Evolutionary conservation across 768 basidiomycete species (phyloP).

Genomic region (Lactifluus rugatus): DNA sequence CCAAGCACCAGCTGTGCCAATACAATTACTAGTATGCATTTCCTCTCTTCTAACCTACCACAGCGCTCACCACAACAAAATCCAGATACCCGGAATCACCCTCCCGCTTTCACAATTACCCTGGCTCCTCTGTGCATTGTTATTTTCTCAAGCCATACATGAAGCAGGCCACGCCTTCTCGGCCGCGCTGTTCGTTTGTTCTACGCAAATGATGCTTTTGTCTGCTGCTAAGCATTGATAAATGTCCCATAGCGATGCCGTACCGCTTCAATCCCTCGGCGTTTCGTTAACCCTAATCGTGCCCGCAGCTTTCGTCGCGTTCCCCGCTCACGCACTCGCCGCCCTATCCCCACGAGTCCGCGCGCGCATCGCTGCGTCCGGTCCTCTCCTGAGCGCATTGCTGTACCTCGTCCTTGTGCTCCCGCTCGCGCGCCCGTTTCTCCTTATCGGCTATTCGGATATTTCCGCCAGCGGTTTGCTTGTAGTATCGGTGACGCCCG

Average conservation of each 20-base stretch:
- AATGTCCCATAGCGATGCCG: constrained; percentile 39
- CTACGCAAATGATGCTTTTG: neutral
- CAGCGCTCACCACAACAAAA: neutral
- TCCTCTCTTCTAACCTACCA: neutral
- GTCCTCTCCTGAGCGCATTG: constrained; percentile 69
- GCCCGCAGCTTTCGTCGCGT: constrained; percentile 67
- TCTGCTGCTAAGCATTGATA: neutral
- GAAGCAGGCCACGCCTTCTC: constrained; percentile 73
- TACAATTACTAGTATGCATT: constrained; percentile 16
- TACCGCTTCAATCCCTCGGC: constrained; percentile 55
- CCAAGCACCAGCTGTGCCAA: neutral
- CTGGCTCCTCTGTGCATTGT: constrained; percentile 50
- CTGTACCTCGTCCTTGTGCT: constrained; percentile 42
- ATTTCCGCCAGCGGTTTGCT: constrained; percentile 41
- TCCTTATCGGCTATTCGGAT: constrained; percentile 42
- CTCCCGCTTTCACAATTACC: constrained; percentile 67
- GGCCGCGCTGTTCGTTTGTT: constrained; percentile 54
- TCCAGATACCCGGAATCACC: constrained; percentile 74
- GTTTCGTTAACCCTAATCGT: constrained; percentile 51
- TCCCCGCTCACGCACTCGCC: constrained; percentile 37
- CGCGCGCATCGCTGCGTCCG: constrained; percentile 59
- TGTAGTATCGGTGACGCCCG: constrained; percentile 45
- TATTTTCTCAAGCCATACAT: constrained; percentile 61
- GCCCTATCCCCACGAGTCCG: constrained; percentile 34
- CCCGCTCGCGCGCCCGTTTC: constrained; percentile 11